Percentiles rank a stretch among this genome's conserved stretches.
phyloP scores from a whole-genome alignment of 805 yeast species.

The Candida qinlingensis region DNA sequence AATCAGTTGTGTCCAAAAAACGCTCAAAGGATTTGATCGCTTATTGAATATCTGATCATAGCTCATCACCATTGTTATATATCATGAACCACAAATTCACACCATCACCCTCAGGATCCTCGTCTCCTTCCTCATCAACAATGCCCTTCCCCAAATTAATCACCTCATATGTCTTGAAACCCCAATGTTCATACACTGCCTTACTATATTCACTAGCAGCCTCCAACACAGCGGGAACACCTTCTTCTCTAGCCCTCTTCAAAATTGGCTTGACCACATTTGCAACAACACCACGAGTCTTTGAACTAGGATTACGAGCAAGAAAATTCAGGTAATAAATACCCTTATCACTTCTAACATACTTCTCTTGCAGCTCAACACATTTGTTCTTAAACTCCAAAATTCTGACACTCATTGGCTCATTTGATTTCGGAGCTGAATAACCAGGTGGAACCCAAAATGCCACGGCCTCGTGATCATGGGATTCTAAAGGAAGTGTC shows the following conservation, averaged over 20 bases:
- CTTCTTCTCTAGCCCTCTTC: conserved; percentile 12
- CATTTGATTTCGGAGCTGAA: background rate
- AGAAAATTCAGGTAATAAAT: conserved; percentile 15
- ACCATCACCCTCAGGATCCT: conserved; percentile 12
- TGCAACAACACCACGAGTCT: conserved; percentile 13
- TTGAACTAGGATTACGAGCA: conserved; percentile 10
- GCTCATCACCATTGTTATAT: conserved; percentile 7
- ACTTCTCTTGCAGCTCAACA: background rate
- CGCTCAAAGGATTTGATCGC: too few relatives aligned
- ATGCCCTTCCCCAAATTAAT: conserved; percentile 10
- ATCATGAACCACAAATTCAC: conserved; percentile 15
- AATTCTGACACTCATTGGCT: conserved; percentile 3
- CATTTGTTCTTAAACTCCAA: conserved; percentile 3
- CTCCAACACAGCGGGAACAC: conserved; percentile 14
- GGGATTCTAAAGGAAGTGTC: background rate
- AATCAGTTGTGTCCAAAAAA: too few relatives aligned
- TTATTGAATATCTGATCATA: too few relatives aligned
- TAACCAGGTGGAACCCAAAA: conserved; percentile 1
- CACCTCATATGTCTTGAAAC: conserved; percentile 13
- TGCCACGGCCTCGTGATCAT: conserved; percentile 2
- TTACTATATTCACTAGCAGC: conserved; percentile 17
- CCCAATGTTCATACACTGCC: conserved; percentile 16
- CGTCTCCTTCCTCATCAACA: conserved; percentile 10
- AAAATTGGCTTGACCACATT: conserved; percentile 18
- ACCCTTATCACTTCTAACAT: conserved; percentile 8